Evolutionary conservation across 2,329 filamentous ascomycete genomes (phyloP).

Genomic region (Talaromyces amestolkiae): DNA sequence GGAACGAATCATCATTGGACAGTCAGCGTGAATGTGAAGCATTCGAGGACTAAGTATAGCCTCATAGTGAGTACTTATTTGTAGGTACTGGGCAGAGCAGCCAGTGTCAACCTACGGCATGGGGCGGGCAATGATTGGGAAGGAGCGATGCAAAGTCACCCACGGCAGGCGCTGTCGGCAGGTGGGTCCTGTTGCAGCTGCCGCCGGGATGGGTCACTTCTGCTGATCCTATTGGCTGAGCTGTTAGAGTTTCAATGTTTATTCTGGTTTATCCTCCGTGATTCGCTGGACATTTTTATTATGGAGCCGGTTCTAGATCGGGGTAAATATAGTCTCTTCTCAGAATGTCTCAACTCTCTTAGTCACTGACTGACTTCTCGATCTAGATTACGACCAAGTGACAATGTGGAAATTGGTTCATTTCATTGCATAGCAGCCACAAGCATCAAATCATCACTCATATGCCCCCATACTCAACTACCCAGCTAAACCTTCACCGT

Average conservation of each 20-base stretch:
- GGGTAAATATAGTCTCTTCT: conserved; percentile 5
- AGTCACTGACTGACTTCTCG: neutral
- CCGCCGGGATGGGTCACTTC: neutral
- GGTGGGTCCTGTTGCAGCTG: neutral
- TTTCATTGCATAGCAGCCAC: neutral
- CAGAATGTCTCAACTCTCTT: neutral
- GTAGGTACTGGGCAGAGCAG: too few relatives aligned
- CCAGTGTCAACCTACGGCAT: neutral
- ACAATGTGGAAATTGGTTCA: neutral
- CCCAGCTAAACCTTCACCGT: conserved; percentile 27
- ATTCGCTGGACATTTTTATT: neutral
- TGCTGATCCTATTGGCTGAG: neutral
- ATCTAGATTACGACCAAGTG: neutral
- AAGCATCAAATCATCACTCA: neutral
- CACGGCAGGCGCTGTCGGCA: neutral
- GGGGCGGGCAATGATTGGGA: conserved; percentile 17
- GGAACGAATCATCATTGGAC: neutral
- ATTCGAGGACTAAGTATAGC: neutral
- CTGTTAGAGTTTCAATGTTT: neutral
- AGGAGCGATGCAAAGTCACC: neutral
- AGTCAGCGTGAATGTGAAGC: neutral
- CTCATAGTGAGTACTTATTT: neutral
- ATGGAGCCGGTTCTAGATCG: neutral
- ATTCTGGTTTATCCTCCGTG: neutral
- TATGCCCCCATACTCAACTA: neutral